A percentile compares a stretch with the other conserved stretches of the same genome.
These are phyloP conservation scores for Cladosporium sp. DNA, from an alignment of 2,329 filamentous ascomycete genomes.

Conservation along the genomic window DNA sequence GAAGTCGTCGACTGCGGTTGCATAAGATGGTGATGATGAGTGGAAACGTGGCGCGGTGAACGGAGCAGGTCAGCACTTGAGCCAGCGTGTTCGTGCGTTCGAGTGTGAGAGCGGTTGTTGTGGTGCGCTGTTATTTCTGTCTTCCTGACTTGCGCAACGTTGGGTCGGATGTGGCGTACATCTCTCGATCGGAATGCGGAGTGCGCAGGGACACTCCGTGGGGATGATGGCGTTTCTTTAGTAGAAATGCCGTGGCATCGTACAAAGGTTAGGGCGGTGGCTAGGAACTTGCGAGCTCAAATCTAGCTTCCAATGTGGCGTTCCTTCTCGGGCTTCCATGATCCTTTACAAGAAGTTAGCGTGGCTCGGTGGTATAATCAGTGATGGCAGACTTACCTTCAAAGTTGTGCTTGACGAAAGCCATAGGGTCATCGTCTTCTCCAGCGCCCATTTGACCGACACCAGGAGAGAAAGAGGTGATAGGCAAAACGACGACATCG, in stretches of 20 bases:
- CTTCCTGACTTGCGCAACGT: background rate
- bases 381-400: constrained; percentile 62
- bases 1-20: too few relatives aligned
- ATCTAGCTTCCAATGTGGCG: constrained; percentile 53
- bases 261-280: too few relatives aligned
- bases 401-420: constrained; percentile 95
- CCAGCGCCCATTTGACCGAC: constrained; percentile 89
- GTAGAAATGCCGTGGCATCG: too few relatives aligned
- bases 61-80: constrained; percentile 9
- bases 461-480: constrained; percentile 95
- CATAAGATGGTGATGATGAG: too few relatives aligned
- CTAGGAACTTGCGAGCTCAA: too few relatives aligned
- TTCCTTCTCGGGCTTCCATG: constrained; percentile 71
- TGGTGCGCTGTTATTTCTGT: background rate
- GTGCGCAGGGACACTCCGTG: too few relatives aligned
- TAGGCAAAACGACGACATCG: constrained; percentile 88
- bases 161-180: too few relatives aligned
- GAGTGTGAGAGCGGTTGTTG: background rate
- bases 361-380: background rate
- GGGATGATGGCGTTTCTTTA: too few relatives aligned
- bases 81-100: background rate
- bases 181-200: background rate
- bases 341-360: constrained; percentile 46
- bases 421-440: constrained; percentile 88
- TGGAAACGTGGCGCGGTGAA: too few relatives aligned